These are phyloP conservation scores for Rhododendron simsii DNA, from an alignment of 148 eudicot species.

Conservation along the genomic window DNA sequence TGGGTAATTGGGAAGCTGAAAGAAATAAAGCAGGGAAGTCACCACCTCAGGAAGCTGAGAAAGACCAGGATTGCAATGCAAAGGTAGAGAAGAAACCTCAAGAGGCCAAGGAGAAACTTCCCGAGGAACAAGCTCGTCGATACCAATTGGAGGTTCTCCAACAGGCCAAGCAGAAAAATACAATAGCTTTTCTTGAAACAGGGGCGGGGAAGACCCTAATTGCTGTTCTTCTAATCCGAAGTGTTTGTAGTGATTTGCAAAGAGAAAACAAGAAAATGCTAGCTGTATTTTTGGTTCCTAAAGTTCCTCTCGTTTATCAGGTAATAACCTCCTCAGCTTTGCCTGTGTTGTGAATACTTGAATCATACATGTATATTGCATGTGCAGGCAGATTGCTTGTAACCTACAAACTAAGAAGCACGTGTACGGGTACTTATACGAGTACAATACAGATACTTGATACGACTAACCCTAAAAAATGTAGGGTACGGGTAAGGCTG, in stretches of 20 bases:
- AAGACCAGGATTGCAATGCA: slow-evolving; percentile 31
- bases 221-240: slow-evolving; percentile 83
- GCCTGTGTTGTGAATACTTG: background rate
- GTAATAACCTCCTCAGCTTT: slow-evolving; percentile 24
- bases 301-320: slow-evolving; percentile 99
- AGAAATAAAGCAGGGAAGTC: slow-evolving; percentile 43
- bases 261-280: slow-evolving; percentile 67
- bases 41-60: slow-evolving; percentile 39
- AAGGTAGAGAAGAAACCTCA: slow-evolving; percentile 41
- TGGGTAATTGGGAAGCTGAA: slow-evolving; percentile 62
- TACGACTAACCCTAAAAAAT: background rate
- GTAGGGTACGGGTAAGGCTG: background rate
- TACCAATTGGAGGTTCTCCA: slow-evolving; percentile 97
- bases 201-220: slow-evolving; percentile 98
- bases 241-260: slow-evolving; percentile 53
- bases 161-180: slow-evolving; percentile 87
- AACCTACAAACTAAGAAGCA: background rate
- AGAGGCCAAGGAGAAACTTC: slow-evolving; percentile 41
- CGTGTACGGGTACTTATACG: background rate
- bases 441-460: background rate
- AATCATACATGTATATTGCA: background rate
- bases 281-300: slow-evolving; percentile 93
- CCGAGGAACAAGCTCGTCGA: slow-evolving; percentile 73
- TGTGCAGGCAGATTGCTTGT: background rate
- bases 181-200: slow-evolving; percentile 97